A percentile compares a stretch with the other conserved stretches of the same genome.
Conservation (phyloP, 1,284 basidiomycete genomes). For the Agroathelia rolfsii region DNA sequence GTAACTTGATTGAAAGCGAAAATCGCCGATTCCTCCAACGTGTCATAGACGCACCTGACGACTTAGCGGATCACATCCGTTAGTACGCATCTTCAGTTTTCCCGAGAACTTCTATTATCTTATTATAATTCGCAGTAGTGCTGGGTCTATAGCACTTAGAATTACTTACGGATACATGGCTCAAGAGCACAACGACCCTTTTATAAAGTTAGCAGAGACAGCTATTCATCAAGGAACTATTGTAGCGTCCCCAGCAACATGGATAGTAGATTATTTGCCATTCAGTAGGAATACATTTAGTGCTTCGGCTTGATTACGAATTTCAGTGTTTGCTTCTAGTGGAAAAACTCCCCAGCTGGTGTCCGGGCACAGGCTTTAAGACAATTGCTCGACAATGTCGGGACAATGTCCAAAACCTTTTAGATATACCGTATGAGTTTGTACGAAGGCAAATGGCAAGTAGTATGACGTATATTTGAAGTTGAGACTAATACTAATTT, state of each 20-base stretch:
- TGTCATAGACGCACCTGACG: conserved; percentile 41
- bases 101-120: conserved; percentile 1
- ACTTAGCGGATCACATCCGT: conserved; percentile 44
- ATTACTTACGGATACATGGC: conserved; percentile 56
- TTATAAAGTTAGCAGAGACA: conserved; percentile 44
- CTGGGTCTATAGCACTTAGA: conserved; percentile 47
- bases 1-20: conserved; percentile 40
- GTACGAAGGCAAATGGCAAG: conserved; percentile 54
- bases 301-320: too few relatives aligned
- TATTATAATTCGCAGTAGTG: conserved; percentile 27
- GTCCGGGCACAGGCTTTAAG: conserved; percentile 55
- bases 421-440: conserved; percentile 43
- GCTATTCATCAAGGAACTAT: conserved; percentile 50
- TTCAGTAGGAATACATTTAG: too few relatives aligned
- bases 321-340: too few relatives aligned
- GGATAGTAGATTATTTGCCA: conserved; percentile 49
- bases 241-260: conserved; percentile 48
- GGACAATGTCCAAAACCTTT: conserved; percentile 38
- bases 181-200: conserved; percentile 44
- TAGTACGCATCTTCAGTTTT: conserved; percentile 29
- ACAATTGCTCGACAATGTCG: conserved; percentile 40
- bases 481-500: too few relatives aligned
- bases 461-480: conserved; percentile 5
- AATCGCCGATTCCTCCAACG: conserved; percentile 46
- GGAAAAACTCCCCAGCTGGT: conserved; percentile 49